Percentiles rank a stretch among this genome's conserved stretches.
Conservation (phyloP, 768 basidiomycete species). For the Calocybe indica region DNA sequence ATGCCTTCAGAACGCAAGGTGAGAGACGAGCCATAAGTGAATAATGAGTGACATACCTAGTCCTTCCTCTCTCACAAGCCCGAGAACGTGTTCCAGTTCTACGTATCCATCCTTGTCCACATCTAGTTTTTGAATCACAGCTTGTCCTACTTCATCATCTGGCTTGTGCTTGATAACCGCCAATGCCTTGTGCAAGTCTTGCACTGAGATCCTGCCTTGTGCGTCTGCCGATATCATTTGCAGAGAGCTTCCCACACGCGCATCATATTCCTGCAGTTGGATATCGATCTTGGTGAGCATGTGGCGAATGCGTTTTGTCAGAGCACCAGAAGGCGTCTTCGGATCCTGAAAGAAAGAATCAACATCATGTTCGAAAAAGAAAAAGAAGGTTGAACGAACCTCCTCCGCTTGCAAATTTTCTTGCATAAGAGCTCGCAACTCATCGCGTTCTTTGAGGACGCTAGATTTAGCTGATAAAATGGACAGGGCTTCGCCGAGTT, state of each 20-base stretch:
- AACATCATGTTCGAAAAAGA: slow-evolving; percentile 1
- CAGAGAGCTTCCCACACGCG: slow-evolving; percentile 75
- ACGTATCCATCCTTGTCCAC: slow-evolving; percentile 95
- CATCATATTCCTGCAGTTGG: slow-evolving; percentile 90
- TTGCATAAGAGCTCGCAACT: slow-evolving; percentile 87
- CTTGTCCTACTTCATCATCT: slow-evolving; percentile 81
- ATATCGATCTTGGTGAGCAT: slow-evolving; percentile 96
- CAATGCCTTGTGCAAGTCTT: slow-evolving; percentile 86
- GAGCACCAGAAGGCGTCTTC: slow-evolving; percentile 74
- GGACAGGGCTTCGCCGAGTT: slow-evolving; percentile 86
- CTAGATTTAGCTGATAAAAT: slow-evolving; percentile 91
- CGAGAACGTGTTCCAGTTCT: slow-evolving; percentile 90
- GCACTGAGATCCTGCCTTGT: slow-evolving; percentile 83
- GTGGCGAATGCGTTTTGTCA: slow-evolving; percentile 91
- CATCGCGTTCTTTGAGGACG: slow-evolving; percentile 93
- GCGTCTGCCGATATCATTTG: slow-evolving; percentile 83
- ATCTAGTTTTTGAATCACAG: slow-evolving; percentile 89
- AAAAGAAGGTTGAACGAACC: slow-evolving; percentile 31
- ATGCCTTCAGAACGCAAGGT: slow-evolving; percentile 44
- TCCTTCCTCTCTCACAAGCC: slow-evolving; percentile 83
- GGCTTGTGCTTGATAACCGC: slow-evolving; percentile 92
- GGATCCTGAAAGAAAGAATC: slow-evolving; percentile 43
- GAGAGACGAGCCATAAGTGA: slow-evolving; percentile 2
- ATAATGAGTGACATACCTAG: slow-evolving; percentile 43
- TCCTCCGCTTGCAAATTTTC: slow-evolving; percentile 89